Evolutionary conservation across 345 rosid species (phyloP), one percentile per base, ranked within the genome.

Genomic region (Dipteronia dyeriana): DNA sequence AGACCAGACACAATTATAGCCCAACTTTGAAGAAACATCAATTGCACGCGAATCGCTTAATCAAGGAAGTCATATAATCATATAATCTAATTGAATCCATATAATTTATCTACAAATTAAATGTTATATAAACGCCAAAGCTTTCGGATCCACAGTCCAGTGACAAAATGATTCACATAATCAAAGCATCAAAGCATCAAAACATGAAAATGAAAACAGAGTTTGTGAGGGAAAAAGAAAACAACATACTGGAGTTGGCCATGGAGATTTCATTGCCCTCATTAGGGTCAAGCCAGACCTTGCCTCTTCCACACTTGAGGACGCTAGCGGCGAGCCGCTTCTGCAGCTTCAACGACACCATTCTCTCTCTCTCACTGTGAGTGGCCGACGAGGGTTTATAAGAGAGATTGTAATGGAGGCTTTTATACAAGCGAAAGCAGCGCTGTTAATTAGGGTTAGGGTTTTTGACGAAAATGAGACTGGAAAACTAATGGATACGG

Each of bases 321-420:
- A 90, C 92, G 84, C 92, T 88, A 10, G 92, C 86, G 66, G 92
- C 81, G 13, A 91, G 91, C 87, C 94, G 86, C 88, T 91, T 91
- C 79, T 90, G 97, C 10, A 84, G 75, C 86, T 91, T 90, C 75
- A 90, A 67, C 76, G 92, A 88, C 49, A 88, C 94, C 92, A 91
- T 91, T 66, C 20, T 75, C 62, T 39, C 68, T 63, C 62, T 13
- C 62, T 43, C 34, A 26, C 71, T 11, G 45, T 59, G 41, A 54
- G 72, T 11, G 71, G 82, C 62, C 38, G 76, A 71, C 65, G 67
- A 78, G 72, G 76, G 81, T 47, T 75, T 75, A 70, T 20, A 11
- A 0, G 20, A 34, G 9, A 0, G 4, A 19, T 1, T 4, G 67
- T 16, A 0, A 10, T 62, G 19, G 73, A 65, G 19, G 31, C 31